Conservation (phyloP, 495 filamentous ascomycete species). For the Aspergillus conjunctus region DNA sequence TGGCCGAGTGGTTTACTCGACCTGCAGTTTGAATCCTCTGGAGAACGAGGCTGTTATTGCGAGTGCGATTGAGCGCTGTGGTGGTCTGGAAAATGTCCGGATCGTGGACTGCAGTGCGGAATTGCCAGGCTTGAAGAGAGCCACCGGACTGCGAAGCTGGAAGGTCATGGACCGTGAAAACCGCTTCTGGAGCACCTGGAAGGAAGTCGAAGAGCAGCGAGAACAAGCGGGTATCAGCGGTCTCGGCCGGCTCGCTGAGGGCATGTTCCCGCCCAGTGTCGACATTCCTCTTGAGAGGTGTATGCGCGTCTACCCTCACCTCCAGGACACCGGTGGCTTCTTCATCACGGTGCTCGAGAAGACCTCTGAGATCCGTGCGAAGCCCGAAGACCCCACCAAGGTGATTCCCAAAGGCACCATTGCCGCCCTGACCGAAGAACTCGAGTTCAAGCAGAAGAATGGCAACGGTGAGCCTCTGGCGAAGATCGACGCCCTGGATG, state of each 20-base stretch:
- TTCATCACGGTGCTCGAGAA: slow-evolving; percentile 97
- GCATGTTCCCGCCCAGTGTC: slow-evolving; percentile 78
- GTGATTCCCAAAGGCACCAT: slow-evolving; percentile 55
- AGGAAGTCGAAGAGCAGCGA: slow-evolving; percentile 70
- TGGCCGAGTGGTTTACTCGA: slow-evolving; percentile 93
- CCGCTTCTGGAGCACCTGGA: slow-evolving; percentile 72
- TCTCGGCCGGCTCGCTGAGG: slow-evolving; percentile 65
- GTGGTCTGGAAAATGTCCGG: slow-evolving; percentile 76
- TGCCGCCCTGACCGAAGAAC: slow-evolving; percentile 57
- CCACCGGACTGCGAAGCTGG: slow-evolving; percentile 73
- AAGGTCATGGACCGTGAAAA: slow-evolving; percentile 84
- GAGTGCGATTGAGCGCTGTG: slow-evolving; percentile 84
- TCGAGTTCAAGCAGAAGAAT: slow-evolving; percentile 50
- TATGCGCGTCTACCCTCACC: slow-evolving; percentile 90
- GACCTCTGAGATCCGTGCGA: slow-evolving; percentile 79
- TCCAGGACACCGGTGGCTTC: slow-evolving; percentile 95
- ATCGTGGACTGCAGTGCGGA: slow-evolving; percentile 79
- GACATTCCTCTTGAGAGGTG: slow-evolving; percentile 81
- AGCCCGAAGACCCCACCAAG: slow-evolving; percentile 69
- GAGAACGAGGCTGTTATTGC: slow-evolving; percentile 96
- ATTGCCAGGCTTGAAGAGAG: slow-evolving; percentile 74
- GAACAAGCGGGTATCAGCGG: slow-evolving; percentile 57
- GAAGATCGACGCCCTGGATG: slow-evolving; percentile 55
- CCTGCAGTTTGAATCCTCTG: slow-evolving; percentile 95
- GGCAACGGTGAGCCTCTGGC: slow-evolving; percentile 39